Base-by-base conservation (phyloP, 345 rosid genomes). In the Citrus australasica region DNA sequence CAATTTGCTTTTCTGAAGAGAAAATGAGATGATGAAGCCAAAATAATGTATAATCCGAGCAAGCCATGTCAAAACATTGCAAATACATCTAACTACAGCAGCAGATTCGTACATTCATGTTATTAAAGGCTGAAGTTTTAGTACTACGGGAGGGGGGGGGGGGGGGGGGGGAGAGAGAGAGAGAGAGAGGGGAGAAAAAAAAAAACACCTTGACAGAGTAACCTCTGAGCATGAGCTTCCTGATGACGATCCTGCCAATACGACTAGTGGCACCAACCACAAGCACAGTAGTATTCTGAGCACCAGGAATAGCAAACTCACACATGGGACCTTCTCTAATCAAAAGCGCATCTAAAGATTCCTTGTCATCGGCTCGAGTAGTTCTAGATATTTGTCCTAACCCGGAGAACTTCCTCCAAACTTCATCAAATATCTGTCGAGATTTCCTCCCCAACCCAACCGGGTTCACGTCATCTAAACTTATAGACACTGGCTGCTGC, bases 201-300 rank as follows among this genome's bases (percentile, higher is more conserved):
- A 37, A 37, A 67, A n/a, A 11, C 2, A 82, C 97, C 98, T 92
- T 95, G 81, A 95, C 98, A 48, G 88, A 80, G 85, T 93, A 95
- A 68, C 99, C 99, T 76, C 98, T 85, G 81, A 95, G 96, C 97
- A 94, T 90, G 80, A 95, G 99, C 88, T 95, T 93, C 71, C 99
- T 90, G 78, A 95, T 92, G 64, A 95, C 89, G 28, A 95, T 90
- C 76, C 98, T 97, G 28, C 99, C 99, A 78, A 95, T 92, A 60
- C 99, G 84, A 78, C 99, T 92, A 77, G 97, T 95, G 73, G 92
- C 93, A 14, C 98, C 99, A 48, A 93, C 93, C 64, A 95, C 96
- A 80, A 95, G 96, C 67, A 95, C 97, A 74, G 92, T 89, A 73
- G 97, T 94, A 83, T 86, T 88, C 85, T 92, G 98, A 76, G 99